phyloP scores from a whole-genome alignment of 768 basidiomycete genomes.

The Naganishia onofrii region DNA sequence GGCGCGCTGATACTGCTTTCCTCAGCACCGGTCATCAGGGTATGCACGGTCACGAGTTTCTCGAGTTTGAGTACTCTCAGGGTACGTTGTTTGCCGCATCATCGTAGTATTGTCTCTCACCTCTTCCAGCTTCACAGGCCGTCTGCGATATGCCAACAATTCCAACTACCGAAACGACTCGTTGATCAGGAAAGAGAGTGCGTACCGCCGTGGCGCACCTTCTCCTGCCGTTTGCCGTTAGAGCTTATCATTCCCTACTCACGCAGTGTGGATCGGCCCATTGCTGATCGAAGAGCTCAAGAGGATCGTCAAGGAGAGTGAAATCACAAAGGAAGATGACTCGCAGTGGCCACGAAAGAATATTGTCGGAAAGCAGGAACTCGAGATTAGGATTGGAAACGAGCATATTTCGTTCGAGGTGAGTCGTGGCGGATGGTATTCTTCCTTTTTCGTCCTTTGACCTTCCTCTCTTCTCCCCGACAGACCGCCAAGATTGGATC shows the following conservation, averaged over 20 bases:
- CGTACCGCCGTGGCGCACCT: conserved; percentile 50
- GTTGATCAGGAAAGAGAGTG: conserved; percentile 97
- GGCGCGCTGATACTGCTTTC: no score
- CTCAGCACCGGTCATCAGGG: conserved; percentile 94
- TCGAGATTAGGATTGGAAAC: conserved; percentile 88
- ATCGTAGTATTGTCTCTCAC: neutral
- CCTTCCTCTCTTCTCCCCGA: neutral
- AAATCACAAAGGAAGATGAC: conserved; percentile 98
- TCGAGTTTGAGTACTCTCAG: conserved; percentile 97
- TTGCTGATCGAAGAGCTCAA: conserved; percentile 92
- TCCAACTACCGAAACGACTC: conserved; percentile 98
- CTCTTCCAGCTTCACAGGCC: conserved; percentile 44
- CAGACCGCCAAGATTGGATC: conserved; percentile 98
- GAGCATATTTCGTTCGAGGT: conserved; percentile 98
- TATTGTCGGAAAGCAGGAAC: conserved; percentile 95
- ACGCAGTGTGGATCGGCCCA: conserved; percentile 86
- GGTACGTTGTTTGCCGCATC: conserved; percentile 54
- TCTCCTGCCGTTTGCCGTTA: neutral
- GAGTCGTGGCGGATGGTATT: conserved; percentile 38
- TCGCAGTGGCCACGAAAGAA: conserved; percentile 98
- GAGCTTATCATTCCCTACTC: neutral
- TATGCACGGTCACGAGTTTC: conserved; percentile 94
- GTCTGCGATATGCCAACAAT: conserved; percentile 96
- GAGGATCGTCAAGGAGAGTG: conserved; percentile 84
- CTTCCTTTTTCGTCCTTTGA: neutral